These are phyloP conservation scores for Yamadazyma dushanensis DNA, from an alignment of 1,139 yeast species.

Conservation along the genomic window DNA sequence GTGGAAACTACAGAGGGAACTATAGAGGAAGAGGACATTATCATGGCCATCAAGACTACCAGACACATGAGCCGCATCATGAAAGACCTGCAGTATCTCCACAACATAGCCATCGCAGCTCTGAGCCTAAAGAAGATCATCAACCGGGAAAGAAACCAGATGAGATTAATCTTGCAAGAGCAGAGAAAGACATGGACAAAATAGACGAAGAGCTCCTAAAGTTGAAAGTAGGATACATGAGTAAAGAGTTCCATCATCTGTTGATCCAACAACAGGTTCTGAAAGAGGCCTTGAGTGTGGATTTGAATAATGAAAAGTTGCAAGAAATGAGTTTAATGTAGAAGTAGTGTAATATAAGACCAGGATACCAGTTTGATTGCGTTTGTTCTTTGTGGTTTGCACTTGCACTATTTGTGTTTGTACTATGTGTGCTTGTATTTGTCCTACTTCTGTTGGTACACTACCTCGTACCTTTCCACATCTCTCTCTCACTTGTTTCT, in stretches of 20 bases:
- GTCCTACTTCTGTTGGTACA: not conserved
- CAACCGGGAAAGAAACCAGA: not conserved
- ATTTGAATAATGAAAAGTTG: conserved; percentile 39
- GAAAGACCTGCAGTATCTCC: not conserved
- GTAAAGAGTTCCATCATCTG: conserved; percentile 21
- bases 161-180: conserved; percentile 1
- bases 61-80: not conserved
- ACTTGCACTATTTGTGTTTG: not conserved
- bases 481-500: not conserved
- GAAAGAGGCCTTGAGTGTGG: conserved; percentile 38
- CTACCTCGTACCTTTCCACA: not conserved
- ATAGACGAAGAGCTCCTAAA: conserved; percentile 23
- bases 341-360: not conserved
- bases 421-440: not conserved
- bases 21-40: not conserved
- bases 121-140: not conserved
- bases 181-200: conserved; percentile 4
- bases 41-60: conserved; percentile 1
- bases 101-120: not conserved
- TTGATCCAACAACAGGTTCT: conserved; percentile 29
- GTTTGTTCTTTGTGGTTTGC: not conserved
- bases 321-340: conserved; percentile 42
- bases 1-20: conserved; percentile 9
- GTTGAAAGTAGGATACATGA: conserved; percentile 29
- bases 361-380: no score